Conservation (phyloP, 257 asterid species). For the Solanum microdontum region DNA sequence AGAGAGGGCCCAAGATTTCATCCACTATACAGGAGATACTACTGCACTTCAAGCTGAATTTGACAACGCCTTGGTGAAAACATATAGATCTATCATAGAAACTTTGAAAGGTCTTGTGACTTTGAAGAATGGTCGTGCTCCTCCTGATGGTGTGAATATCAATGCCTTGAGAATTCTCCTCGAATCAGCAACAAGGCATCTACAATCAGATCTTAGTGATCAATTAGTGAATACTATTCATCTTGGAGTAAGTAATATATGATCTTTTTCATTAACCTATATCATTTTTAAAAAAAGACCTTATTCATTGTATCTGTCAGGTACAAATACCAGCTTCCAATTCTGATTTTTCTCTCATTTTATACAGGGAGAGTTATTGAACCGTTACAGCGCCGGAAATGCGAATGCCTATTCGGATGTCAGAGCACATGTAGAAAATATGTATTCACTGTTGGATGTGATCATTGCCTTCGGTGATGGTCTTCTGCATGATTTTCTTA, state of each 20-base stretch:
- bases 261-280: background rate
- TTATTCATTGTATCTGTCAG: background rate
- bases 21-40: conserved; percentile 2
- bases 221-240: conserved; percentile 32
- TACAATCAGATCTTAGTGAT: conserved; percentile 51
- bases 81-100: conserved; percentile 22
- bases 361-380: conserved; percentile 58
- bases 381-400: conserved; percentile 19
- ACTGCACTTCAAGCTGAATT: conserved; percentile 29
- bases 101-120: conserved; percentile 28
- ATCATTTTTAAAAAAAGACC: background rate
- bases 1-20: conserved; percentile 8
- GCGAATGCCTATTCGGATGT: conserved; percentile 21
- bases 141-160: conserved; percentile 35
- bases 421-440: conserved; percentile 26
- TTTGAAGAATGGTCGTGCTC: conserved; percentile 23
- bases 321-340: background rate
- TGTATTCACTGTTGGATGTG: conserved; percentile 36
- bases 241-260: conserved; percentile 46
- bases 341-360: conserved; percentile 2
- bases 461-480: conserved; percentile 54
- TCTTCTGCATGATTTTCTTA: conserved; percentile 55
- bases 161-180: conserved; percentile 48
- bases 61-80: conserved; percentile 27
- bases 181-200: conserved; percentile 32